Percentiles rank a stretch among this genome's conserved stretches.
Evolutionary conservation across 2,329 filamentous ascomycete genomes (phyloP).

Genomic region (Colletotrichum cordylinicola): DNA sequence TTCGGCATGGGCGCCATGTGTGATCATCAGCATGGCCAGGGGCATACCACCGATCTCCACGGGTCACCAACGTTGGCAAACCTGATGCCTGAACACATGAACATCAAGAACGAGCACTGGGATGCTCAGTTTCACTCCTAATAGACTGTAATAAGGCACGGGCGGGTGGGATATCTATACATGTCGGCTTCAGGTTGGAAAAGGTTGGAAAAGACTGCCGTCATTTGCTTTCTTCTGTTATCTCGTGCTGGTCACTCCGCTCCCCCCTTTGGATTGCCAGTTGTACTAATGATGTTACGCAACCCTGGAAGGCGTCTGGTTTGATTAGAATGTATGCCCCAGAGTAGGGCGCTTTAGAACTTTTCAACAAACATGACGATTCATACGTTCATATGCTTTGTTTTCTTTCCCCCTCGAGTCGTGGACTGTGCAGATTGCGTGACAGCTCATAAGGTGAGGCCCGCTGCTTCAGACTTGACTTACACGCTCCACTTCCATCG

Average conservation of each 20-base stretch:
- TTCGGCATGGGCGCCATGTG: slow-evolving; percentile 36
- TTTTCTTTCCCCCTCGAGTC: not conserved
- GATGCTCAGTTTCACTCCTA: slow-evolving; percentile 25
- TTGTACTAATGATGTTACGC: slow-evolving; percentile 22
- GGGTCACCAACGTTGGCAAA: slow-evolving; percentile 29
- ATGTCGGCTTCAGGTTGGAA: not conserved
- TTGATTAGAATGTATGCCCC: slow-evolving; percentile 15
- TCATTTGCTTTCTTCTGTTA: not conserved
- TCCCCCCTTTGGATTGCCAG: not conserved
- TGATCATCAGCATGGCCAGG: slow-evolving; percentile 34
- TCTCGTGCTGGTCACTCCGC: slow-evolving; percentile 19
- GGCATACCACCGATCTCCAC: slow-evolving; percentile 29
- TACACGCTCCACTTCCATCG: not conserved
- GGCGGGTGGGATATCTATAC: not conserved
- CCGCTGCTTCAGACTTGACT: not conserved
- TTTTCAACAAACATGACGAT: not conserved
- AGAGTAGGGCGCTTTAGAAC: not conserved
- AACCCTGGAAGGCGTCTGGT: slow-evolving; percentile 9
- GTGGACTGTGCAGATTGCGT: not conserved
- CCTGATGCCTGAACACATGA: slow-evolving; percentile 29
- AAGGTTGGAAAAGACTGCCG: not conserved
- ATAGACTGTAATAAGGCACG: not conserved
- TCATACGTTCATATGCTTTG: not conserved
- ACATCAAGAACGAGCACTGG: slow-evolving; percentile 42
- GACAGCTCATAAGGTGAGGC: not conserved